phyloP scores from a whole-genome alignment of 805 yeast genomes.

The Alloascoidea hylecoeti region DNA sequence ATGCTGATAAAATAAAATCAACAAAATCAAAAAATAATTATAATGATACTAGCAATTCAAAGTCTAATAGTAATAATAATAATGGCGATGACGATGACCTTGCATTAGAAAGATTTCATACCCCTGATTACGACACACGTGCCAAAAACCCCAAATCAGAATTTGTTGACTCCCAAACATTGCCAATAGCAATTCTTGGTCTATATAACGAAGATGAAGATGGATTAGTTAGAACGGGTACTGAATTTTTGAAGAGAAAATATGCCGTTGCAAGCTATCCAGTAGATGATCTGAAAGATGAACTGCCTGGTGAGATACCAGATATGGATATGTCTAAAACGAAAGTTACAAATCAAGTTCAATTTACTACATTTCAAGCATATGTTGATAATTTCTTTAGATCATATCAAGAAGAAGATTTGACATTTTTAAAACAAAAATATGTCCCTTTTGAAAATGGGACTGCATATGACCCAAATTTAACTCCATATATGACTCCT shows the following conservation, averaged over 20 bases:
- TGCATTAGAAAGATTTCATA: background rate
- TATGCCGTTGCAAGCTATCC: constrained; percentile 92
- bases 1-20: background rate
- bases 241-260: constrained; percentile 57
- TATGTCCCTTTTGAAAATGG: constrained; percentile 37
- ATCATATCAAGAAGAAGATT: constrained; percentile 66
- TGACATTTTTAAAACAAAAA: constrained; percentile 54
- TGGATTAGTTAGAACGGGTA: constrained; percentile 53
- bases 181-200: constrained; percentile 57
- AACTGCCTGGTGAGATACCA: constrained; percentile 84
- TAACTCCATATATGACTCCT: constrained; percentile 71
- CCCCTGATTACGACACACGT: background rate
- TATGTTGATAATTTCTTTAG: constrained; percentile 80
- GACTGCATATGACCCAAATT: constrained; percentile 26
- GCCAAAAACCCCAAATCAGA: constrained; percentile 60
- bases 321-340: constrained; percentile 72
- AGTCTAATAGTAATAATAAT: background rate
- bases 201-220: constrained; percentile 46
- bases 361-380: constrained; percentile 74
- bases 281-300: constrained; percentile 51
- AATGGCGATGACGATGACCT: background rate
- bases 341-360: constrained; percentile 85
- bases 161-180: constrained; percentile 54
- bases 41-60: background rate
- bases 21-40: background rate